These are phyloP conservation scores for Thelephora aurantiotincta DNA, from an alignment of 768 basidiomycete species.

Conservation along the genomic window DNA sequence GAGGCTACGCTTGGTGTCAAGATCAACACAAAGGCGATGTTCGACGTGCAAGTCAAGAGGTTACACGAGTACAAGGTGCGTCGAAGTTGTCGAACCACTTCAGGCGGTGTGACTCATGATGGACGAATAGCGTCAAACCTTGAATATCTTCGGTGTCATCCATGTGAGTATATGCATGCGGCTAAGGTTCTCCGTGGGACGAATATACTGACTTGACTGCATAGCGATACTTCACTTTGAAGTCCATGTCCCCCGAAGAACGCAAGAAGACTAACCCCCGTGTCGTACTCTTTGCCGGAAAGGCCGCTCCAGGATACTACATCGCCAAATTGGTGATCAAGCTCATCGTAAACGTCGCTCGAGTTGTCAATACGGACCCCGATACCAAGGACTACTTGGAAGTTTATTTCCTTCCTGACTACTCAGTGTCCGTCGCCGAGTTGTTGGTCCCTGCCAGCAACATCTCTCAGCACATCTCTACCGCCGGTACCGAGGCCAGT, in stretches of 20 bases:
- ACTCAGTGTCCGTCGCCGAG: slow-evolving; percentile 75
- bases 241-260: slow-evolving; percentile 63
- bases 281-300: slow-evolving; percentile 95
- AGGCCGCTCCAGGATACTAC: slow-evolving; percentile 91
- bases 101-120: not conserved
- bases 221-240: slow-evolving; percentile 71
- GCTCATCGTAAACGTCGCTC: slow-evolving; percentile 84
- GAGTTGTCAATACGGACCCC: slow-evolving; percentile 67
- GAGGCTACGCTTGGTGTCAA: slow-evolving; percentile 54
- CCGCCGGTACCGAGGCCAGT: slow-evolving; percentile 87
- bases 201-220: not conserved
- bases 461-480: slow-evolving; percentile 93
- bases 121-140: slow-evolving; percentile 62
- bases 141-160: slow-evolving; percentile 87
- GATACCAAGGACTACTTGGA: slow-evolving; percentile 80
- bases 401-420: slow-evolving; percentile 94
- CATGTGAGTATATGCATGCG: slow-evolving; percentile 35
- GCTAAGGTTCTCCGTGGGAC: not conserved
- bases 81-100: not conserved
- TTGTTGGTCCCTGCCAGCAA: slow-evolving; percentile 86
- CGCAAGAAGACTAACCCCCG: slow-evolving; percentile 73
- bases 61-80: slow-evolving; percentile 85
- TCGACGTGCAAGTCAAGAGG: slow-evolving; percentile 88
- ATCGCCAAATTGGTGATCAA: slow-evolving; percentile 90
- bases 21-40: slow-evolving; percentile 67